Percentiles rank a stretch among this genome's conserved stretches.
Conservation (phyloP, 2,329 filamentous ascomycete genomes). For the Aureobasidium vineae region DNA sequence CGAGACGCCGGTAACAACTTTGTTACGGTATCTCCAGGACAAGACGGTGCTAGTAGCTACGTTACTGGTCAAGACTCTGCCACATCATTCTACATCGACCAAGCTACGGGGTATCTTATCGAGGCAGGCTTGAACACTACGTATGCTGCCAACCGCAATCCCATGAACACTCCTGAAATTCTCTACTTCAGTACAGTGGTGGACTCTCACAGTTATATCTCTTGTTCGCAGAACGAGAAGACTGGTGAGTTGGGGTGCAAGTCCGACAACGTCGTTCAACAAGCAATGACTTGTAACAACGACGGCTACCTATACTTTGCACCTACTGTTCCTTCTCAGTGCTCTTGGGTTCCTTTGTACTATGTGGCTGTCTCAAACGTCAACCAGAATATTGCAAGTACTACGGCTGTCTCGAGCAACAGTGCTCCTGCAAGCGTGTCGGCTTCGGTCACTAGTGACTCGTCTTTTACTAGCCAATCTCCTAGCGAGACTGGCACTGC, state of each 20-base stretch:
- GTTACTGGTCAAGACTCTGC: neutral
- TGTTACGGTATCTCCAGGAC: slow-evolving; percentile 4
- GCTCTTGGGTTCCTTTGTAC: neutral
- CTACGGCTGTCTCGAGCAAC: neutral
- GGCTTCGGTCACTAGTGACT: slow-evolving; percentile 1
- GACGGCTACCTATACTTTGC: slow-evolving; percentile 17
- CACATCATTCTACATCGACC: slow-evolving; percentile 13
- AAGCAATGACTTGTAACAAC: slow-evolving; percentile 15
- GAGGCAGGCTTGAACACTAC: neutral
- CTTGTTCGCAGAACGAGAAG: neutral
- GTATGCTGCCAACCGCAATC: slow-evolving; percentile 8
- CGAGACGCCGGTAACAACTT: neutral
- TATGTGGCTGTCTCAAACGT: neutral
- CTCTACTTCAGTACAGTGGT: slow-evolving; percentile 14
- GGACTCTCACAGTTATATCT: slow-evolving; percentile 2
- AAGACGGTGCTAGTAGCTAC: neutral
- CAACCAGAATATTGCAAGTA: neutral
- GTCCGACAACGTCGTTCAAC: neutral
- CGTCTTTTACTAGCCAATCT: neutral
- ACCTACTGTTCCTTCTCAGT: neutral
- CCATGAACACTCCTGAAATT: neutral
- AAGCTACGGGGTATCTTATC: slow-evolving; percentile 4
- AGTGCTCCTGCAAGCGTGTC: neutral
- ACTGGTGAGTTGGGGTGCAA: neutral
- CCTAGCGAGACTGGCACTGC: neutral